Base-by-base conservation (phyloP, 495 filamentous ascomycete species). In the Bryoglossum gracile region DNA sequence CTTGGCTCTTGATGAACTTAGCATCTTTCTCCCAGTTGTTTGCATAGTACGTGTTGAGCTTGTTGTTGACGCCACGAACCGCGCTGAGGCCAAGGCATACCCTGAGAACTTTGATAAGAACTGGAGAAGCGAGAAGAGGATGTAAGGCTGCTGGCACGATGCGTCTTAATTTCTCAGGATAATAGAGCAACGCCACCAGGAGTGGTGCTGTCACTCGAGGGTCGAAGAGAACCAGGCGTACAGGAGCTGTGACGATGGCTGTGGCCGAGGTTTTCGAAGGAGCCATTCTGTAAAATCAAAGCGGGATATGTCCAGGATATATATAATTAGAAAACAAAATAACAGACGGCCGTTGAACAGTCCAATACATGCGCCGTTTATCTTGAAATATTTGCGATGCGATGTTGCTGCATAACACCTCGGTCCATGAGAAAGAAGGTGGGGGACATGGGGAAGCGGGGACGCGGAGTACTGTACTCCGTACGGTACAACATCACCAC, bases 1-100 rank as follows among this genome's bases (percentile, higher is more conserved):
- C 85, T 50, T 74, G 70, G 28, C 49, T 52, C 33, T 72, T 64
- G 76, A 81, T 85, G 65, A 84, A 73, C 53, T 81, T 83, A 16
- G 61, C 66, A 62, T 84, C 79, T 23, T 55, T 56, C 30, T 63
- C 63, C 63, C 71, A 77, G 55, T 84, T 84, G 64, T 87, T 87
- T 23, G 77, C 51, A 3, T 69, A 72, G 2, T 65, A 59, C 16
- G 66, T 59, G 23, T 75, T 77, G 11, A 83, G 59, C 57, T 64
- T 78, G 4, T 54, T 59, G 60, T 69, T 76, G 8, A 79, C 17
- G 35, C 65, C 62, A 17, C 68, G 64, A 17, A 74, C 48, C 6
- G 82, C 26, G 13, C 68, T 71, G 23, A 83, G 8, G 8, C 23
- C 46, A 8, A 59, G 34, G 19, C 45, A 17, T 16, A 46, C 26